These are phyloP conservation scores for Selaginella tamariscina DNA, from an alignment of 75 land plant species.

Conservation along the genomic window DNA sequence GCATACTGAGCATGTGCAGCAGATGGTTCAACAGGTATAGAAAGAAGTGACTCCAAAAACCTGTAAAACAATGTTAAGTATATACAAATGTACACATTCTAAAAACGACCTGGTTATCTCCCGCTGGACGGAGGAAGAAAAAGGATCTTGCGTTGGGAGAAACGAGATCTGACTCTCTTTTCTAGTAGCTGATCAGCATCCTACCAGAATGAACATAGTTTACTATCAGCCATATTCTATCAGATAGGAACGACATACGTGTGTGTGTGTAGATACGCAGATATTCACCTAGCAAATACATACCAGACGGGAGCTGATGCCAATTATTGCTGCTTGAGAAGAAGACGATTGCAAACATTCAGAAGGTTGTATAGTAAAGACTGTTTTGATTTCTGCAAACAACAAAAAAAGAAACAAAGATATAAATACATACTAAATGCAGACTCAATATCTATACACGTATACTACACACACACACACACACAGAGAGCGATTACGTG, in stretches of 20 bases:
- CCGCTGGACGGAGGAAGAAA: conserved; percentile 62
- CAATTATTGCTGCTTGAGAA: conserved; percentile 89
- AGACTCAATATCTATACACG: neutral
- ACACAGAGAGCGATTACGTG: neutral
- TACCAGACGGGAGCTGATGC: conserved; percentile 87
- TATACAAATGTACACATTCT: neutral
- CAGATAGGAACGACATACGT: neutral
- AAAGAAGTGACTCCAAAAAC: conserved; percentile 49
- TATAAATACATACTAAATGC: neutral
- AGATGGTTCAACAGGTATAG: conserved; percentile 52
- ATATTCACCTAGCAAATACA: neutral
- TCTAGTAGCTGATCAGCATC: conserved; percentile 97
- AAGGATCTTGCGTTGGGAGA: conserved; percentile 84
- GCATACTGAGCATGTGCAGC: conserved; percentile 36
- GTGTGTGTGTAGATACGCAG: neutral
- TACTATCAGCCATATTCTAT: neutral
- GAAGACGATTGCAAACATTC: conserved; percentile 79
- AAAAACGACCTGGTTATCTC: conserved; percentile 40
- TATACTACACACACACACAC: neutral
- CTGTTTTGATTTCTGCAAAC: conserved; percentile 49
- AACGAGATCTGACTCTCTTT: conserved; percentile 94
- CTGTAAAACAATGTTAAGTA: conserved; percentile 31
- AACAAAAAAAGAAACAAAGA: neutral
- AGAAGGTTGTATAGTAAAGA: conserved; percentile 75
- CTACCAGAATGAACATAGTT: conserved; percentile 25